These are phyloP conservation scores for Trichosporon faecale DNA, from an alignment of 1,284 basidiomycete species.

Conservation along the genomic window DNA sequence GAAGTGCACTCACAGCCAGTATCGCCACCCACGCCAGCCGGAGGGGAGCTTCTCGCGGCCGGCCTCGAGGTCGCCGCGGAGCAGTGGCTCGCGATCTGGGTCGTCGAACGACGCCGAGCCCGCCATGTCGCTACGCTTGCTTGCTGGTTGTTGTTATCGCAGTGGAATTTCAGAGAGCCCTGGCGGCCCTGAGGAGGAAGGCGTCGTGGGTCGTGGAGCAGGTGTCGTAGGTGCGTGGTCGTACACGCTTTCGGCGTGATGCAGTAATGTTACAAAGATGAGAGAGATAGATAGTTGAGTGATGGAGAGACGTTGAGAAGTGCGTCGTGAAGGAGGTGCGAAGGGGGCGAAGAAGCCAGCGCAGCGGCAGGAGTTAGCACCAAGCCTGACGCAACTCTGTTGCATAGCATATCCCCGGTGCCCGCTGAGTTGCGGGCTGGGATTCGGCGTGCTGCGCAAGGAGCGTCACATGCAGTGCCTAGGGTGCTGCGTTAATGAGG, in stretches of 20 bases:
- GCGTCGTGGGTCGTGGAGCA: background rate
- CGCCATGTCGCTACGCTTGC: background rate
- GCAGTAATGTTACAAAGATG: background rate
- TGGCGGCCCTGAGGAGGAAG: background rate
- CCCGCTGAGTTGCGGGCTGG: background rate
- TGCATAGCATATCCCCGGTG: background rate
- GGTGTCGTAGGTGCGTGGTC: too few relatives aligned
- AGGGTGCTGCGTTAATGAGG: background rate
- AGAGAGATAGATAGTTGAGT: background rate
- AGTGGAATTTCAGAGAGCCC: background rate
- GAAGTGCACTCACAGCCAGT: background rate
- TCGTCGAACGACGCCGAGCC: background rate
- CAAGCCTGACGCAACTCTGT: background rate
- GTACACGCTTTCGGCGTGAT: background rate
- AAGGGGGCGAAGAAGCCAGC: background rate
- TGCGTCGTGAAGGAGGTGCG: background rate
- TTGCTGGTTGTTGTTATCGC: background rate
- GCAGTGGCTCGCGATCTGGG: constrained; percentile 10
- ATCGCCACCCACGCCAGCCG: background rate
- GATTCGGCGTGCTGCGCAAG: background rate
- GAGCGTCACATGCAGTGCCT: background rate
- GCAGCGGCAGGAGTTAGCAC: background rate
- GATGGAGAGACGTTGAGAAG: background rate
- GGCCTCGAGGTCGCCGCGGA: constrained; percentile 1
- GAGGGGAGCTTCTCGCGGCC: background rate